Evolutionary conservation across 1,284 basidiomycete genomes (phyloP), one percentile per base, ranked within the genome.

Genomic region (Xanthoconium separans): DNA sequence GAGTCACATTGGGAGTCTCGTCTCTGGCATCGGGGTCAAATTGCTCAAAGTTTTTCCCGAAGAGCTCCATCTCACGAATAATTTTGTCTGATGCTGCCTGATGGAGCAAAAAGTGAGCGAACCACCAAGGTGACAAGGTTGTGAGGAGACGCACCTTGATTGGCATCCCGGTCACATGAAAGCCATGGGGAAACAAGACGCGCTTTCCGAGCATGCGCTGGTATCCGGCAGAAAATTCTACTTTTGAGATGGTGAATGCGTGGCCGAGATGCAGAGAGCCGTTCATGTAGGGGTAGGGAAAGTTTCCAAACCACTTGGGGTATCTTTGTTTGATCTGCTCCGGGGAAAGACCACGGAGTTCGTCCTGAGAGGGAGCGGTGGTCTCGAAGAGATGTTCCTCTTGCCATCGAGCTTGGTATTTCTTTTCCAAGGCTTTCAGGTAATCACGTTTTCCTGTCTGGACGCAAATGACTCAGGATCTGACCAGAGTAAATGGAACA

Each of bases 221-320:
- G 73, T 92, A 99, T 22, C 97, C 97, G 40, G 95, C 89, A 2
- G 89, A 87, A 66, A 99, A 99, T 73, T 99, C 97, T 71, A 98
- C 90, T 78, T 99, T 99, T 58, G 93, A 95, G 73, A 99, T 93
- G 41, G 95, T 96, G 75, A 99, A 99, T 1, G 92, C 96, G 75
- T 99, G 97, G 41, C 97, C 97, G 34, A 99, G 81, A 73, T 99
- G 97, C 62, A 99, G 81, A 59, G 90, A 91, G 47, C 97, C 97
- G 71, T 99, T 99, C 94, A 98, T 98, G 81, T 99, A 99, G 2
- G 94, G 91, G 75, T 81, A 96, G 29, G 96, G 94, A 72, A 91
- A 95, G 72, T 87, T 98, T 53, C 95, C 95, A 67, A 98, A 92
- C 93, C 94, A 98, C 76, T 98, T 99, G 34, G 95, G 95, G 70